Percentiles rank a stretch among this genome's conserved stretches.
Conservation (phyloP, 345 rosid genomes). For the Eucalyptus globulus region DNA sequence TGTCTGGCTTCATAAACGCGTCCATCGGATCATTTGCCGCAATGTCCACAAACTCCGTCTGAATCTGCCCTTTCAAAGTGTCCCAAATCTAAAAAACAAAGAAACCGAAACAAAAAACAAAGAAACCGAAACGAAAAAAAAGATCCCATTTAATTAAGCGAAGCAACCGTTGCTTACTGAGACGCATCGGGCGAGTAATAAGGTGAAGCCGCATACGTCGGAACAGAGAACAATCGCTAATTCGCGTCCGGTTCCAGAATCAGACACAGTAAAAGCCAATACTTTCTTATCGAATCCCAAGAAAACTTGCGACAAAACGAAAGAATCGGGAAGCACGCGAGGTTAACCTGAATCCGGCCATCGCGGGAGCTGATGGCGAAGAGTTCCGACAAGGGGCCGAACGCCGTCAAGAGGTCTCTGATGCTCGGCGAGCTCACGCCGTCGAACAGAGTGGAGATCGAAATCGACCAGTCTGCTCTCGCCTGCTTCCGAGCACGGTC, state of each 20-base stretch:
- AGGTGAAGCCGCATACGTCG: neutral
- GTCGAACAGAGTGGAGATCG: neutral
- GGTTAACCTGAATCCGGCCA: constrained; percentile 67
- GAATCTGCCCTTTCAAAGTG: constrained; percentile 55
- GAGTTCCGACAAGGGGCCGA: constrained; percentile 64
- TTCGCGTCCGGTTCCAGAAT: neutral
- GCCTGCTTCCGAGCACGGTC: neutral
- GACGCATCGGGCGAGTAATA: neutral
- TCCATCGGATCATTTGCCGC: constrained; percentile 23
- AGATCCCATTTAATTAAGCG: neutral
- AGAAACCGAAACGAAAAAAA: neutral
- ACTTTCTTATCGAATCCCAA: neutral
- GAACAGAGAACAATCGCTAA: neutral
- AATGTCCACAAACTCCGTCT: constrained; percentile 72
- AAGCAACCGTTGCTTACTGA: neutral
- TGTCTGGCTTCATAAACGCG: constrained; percentile 22
- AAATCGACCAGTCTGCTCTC: neutral
- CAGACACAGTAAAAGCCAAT: neutral
- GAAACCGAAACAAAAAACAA: no score
- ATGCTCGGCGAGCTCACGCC: constrained; percentile 49
- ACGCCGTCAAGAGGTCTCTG: constrained; percentile 61
- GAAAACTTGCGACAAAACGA: neutral
- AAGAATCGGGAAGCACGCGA: neutral
- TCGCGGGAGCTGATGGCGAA: constrained; percentile 75
- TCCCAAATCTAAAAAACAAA: constrained; percentile 51